Evolutionary conservation across 768 basidiomycete genomes (phyloP), one percentile per base, ranked within the genome.

Genomic region (Psilocybe sp.): DNA sequence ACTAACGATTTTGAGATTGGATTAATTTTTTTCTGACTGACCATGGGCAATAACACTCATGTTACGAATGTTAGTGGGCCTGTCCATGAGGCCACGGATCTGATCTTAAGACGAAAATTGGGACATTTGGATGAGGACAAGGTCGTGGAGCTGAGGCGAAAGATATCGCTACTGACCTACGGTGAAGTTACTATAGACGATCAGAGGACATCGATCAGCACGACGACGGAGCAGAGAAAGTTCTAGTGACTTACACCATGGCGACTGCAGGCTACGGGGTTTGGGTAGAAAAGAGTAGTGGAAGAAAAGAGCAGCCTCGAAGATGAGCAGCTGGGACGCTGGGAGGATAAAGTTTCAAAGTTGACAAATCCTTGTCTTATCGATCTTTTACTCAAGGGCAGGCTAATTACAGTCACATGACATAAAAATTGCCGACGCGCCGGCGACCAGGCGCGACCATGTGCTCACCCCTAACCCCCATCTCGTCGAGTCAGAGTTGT

Each of bases 1-100:
- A 32, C 7, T 9, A 12, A 37, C 15, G 31, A 18, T 46, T 51
- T 51, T 28, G 43, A 43, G 44, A 51, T 33, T 13, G 53, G 52
- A 46, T 28, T 47, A 47, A 47, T 48, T 37, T n/a, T 45, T 34
- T 28, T 28, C 7, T n/a, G n/a, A 72, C 84, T 63, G 49, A 89
- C 91, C 90, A 73, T 92, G 89, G 62, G 91, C 91, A 65, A 91
- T 91, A 64, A 91, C 89, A 82, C 85, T 88, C 90, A 92, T 92
- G 78, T 92, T 92, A 75, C 91, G 88, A 67, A 94, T 93, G 72
- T 93, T 94, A 49, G 90, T 92, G 61, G 91, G 83, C 68, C 69
- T 73, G 81, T 93, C 88, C 92, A 94, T 94, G 56, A 94, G 86
- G 58, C 50, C 74, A 67, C 92, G 87, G 64, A 94, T 84, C 77